Evolutionary conservation across 2,329 filamentous ascomycete species (phyloP).

Genomic region (Epicoccum nigrum): DNA sequence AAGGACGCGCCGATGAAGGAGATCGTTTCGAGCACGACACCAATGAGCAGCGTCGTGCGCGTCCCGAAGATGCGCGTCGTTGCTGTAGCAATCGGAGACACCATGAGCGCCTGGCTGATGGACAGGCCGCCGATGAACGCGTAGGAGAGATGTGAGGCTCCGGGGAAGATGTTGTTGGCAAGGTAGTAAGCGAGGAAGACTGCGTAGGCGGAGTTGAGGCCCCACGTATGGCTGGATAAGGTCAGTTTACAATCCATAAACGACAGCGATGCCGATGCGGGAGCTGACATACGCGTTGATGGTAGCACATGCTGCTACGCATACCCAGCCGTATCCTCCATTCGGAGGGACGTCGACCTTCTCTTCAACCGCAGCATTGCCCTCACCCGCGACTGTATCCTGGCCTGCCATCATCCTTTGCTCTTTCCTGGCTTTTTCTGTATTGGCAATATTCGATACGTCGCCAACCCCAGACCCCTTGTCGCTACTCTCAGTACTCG

Average conservation of each 20-base stretch:
- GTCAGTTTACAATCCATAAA: conserved; percentile 18
- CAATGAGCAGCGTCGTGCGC: conserved; percentile 66
- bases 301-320: conserved; percentile 47
- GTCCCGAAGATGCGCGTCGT: conserved; percentile 68
- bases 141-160: conserved; percentile 69
- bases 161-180: conserved; percentile 65
- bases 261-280: background rate
- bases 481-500: background rate
- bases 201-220: conserved; percentile 73
- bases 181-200: conserved; percentile 77
- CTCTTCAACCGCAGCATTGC: background rate
- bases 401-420: conserved; percentile 21
- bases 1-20: conserved; percentile 75
- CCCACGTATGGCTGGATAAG: conserved; percentile 69
- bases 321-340: conserved; percentile 68
- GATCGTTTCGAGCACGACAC: conserved; percentile 66
- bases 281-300: conserved; percentile 44
- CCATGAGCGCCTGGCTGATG: conserved; percentile 68
- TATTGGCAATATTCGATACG: background rate
- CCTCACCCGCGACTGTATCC: conserved; percentile 57
- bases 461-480: conserved; percentile 3
- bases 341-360: conserved; percentile 64
- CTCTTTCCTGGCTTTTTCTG: conserved; percentile 1
- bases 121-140: conserved; percentile 79
- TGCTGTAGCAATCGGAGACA: conserved; percentile 71